Conservation (phyloP, 192 early-diverging fungal genomes). For the Linnemannia exigua region DNA sequence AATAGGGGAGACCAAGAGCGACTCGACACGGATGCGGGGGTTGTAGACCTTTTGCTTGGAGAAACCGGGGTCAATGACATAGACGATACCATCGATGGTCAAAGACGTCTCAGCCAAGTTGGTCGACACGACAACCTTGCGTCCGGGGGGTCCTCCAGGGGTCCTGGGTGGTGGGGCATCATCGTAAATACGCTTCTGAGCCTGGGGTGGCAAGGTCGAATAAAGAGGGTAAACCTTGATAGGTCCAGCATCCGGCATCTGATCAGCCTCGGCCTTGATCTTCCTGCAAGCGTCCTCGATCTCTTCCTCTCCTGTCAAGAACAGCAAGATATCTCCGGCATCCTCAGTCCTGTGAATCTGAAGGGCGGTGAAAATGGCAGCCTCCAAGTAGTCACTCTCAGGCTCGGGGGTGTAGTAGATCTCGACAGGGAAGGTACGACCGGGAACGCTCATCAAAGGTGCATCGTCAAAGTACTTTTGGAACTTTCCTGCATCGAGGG, state of each 20-base stretch:
- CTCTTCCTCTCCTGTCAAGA: slow-evolving; percentile 99
- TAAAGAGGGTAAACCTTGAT: slow-evolving; percentile 92
- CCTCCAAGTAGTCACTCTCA: slow-evolving; percentile 98
- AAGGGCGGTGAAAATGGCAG: slow-evolving; percentile 94
- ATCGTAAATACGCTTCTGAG: slow-evolving; percentile 96
- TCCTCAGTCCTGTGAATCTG: slow-evolving; percentile 96
- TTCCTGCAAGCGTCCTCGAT: slow-evolving; percentile 96
- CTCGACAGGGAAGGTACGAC: slow-evolving; percentile 98
- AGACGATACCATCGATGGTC: slow-evolving; percentile 99
- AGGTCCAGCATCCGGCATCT: slow-evolving; percentile 80
- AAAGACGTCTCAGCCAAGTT: slow-evolving; percentile 99
- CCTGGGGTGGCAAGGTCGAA: slow-evolving; percentile 90
- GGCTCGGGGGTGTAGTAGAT: slow-evolving; percentile 98
- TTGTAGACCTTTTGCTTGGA: slow-evolving; percentile 99
- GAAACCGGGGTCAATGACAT: slow-evolving; percentile 99
- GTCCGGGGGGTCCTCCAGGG: slow-evolving; percentile 88
- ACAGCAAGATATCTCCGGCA: slow-evolving; percentile 96
- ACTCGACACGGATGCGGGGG: slow-evolving; percentile 96
- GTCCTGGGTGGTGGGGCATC: slow-evolving; percentile 85
- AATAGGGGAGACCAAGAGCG: slow-evolving; percentile 94
- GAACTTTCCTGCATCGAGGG: slow-evolving; percentile 98
- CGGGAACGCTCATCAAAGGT: slow-evolving; percentile 91
- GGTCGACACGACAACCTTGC: slow-evolving; percentile 97
- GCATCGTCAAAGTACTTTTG: slow-evolving; percentile 98
- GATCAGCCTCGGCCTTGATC: slow-evolving; percentile 82